Percentiles rank a stretch among this genome's conserved stretches.
phyloP scores from a whole-genome alignment of 345 rosid species.

The Litchi chinensis region DNA sequence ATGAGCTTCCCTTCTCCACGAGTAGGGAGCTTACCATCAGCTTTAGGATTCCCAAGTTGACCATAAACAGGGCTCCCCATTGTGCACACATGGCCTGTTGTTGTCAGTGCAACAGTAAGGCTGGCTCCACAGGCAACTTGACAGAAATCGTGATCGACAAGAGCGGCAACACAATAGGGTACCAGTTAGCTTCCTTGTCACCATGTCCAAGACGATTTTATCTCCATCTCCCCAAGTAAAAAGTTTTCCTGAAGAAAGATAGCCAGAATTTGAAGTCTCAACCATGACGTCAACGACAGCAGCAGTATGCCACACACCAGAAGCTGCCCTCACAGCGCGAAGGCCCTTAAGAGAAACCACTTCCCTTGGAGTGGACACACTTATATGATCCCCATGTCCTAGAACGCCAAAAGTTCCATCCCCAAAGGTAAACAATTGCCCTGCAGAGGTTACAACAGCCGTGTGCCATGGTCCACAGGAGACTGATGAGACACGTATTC shows the following conservation, averaged over 20 bases:
- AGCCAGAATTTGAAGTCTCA: slow-evolving; percentile 3
- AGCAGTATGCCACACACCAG: slow-evolving; percentile 21
- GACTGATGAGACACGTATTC: slow-evolving; percentile 16
- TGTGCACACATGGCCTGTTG: slow-evolving; percentile 13
- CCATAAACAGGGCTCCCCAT: slow-evolving; percentile 17
- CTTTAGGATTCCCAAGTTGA: slow-evolving; percentile 12
- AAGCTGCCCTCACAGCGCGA: slow-evolving; percentile 7
- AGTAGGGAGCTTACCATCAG: slow-evolving; percentile 9
- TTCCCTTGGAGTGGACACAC: slow-evolving; percentile 11
- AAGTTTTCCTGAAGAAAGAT: slow-evolving; percentile 15
- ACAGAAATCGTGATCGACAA: slow-evolving; percentile 15
- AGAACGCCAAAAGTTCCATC: slow-evolving; percentile 16
- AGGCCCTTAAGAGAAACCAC: slow-evolving; percentile 16
- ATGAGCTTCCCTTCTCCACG: background rate
- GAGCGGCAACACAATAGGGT: slow-evolving; percentile 13
- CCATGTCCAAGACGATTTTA: slow-evolving; percentile 11
- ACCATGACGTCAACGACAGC: slow-evolving; percentile 16
- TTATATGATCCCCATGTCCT: slow-evolving; percentile 13
- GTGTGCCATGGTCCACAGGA: slow-evolving; percentile 21
- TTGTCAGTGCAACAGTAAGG: slow-evolving; percentile 12
- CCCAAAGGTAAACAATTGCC: slow-evolving; percentile 19
- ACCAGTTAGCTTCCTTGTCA: slow-evolving; percentile 2
- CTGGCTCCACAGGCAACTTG: slow-evolving; percentile 12
- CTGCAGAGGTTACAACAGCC: slow-evolving; percentile 16
- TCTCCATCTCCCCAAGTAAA: slow-evolving; percentile 16